phyloP scores from a whole-genome alignment of 257 asterid species.

The Phtheirospermum japonicum region DNA sequence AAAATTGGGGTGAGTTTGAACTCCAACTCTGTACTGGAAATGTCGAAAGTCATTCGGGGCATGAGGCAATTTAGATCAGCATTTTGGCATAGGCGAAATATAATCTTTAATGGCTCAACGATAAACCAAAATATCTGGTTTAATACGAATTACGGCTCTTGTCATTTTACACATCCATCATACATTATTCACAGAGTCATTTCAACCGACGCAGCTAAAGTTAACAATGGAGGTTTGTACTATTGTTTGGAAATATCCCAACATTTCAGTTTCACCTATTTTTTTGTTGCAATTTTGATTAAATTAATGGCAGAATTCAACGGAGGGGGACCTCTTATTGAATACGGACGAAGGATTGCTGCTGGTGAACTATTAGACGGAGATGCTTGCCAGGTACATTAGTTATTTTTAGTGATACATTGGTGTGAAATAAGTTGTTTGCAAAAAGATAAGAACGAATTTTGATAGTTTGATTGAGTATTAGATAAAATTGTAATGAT shows the following conservation, averaged over 20 bases:
- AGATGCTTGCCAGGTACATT: constrained; percentile 75
- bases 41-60: constrained; percentile 55
- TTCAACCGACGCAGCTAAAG: constrained; percentile 50
- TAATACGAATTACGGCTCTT: constrained; percentile 28
- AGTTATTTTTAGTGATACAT: not conserved
- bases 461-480: no score
- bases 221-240: constrained; percentile 52
- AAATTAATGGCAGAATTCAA: constrained; percentile 41
- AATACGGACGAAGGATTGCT: constrained; percentile 76
- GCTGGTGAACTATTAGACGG: constrained; percentile 87
- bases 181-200: constrained; percentile 40
- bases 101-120: constrained; percentile 29
- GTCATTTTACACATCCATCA: constrained; percentile 35
- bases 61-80: constrained; percentile 47
- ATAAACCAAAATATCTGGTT: constrained; percentile 33
- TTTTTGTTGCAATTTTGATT: constrained; percentile 23
- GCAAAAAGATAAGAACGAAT: no score
- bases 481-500: no score
- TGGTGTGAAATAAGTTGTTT: no score
- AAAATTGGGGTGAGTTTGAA: constrained; percentile 19
- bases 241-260: not conserved
- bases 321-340: constrained; percentile 76
- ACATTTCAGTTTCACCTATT: constrained; percentile 7
- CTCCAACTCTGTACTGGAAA: constrained; percentile 29
- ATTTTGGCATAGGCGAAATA: constrained; percentile 29